A percentile compares a stretch with the other conserved stretches of the same genome.
Conservation (phyloP, 495 filamentous ascomycete genomes). For the Cercophora newfieldiana region DNA sequence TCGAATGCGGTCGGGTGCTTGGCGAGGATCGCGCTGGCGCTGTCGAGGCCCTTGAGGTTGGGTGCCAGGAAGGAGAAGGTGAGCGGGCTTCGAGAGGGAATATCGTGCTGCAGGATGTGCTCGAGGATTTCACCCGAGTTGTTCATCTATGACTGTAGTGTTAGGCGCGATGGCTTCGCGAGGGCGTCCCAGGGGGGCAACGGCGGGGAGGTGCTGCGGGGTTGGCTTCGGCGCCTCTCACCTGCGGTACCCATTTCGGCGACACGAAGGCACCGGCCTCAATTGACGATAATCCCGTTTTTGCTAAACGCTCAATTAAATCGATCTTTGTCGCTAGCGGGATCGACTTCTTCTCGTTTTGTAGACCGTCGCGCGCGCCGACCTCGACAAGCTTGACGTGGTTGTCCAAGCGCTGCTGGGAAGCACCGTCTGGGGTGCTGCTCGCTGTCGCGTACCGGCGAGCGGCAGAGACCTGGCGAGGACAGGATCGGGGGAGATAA, state of each 20-base stretch:
- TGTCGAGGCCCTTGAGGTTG: constrained; percentile 74
- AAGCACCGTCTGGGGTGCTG: constrained; percentile 14
- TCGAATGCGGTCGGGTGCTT: constrained; percentile 41
- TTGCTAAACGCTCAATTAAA: constrained; percentile 75
- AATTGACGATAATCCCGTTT: constrained; percentile 81
- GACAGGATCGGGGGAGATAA: constrained; percentile 4
- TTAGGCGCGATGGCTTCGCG: not conserved
- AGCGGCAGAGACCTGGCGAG: not conserved
- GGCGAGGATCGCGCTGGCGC: constrained; percentile 49
- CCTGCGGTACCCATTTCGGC: constrained; percentile 98
- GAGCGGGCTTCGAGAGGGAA: constrained; percentile 63
- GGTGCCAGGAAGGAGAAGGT: constrained; percentile 94
- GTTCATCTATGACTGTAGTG: constrained; percentile 69
- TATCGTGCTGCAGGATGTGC: constrained; percentile 68
- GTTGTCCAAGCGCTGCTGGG: constrained; percentile 41
- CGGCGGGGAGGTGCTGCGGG: not conserved
- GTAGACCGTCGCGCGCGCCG: constrained; percentile 88
- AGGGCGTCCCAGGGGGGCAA: not conserved
- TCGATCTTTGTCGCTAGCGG: constrained; percentile 81
- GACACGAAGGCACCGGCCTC: constrained; percentile 95
- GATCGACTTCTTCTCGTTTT: constrained; percentile 90
- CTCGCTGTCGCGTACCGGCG: constrained; percentile 44
- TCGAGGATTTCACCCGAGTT: constrained; percentile 82
- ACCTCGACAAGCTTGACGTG: constrained; percentile 81
- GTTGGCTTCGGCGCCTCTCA: too few relatives aligned